Base-by-base conservation (phyloP, 2,329 filamentous ascomycete species). In the Ophidiomyces ophidiicola region DNA sequence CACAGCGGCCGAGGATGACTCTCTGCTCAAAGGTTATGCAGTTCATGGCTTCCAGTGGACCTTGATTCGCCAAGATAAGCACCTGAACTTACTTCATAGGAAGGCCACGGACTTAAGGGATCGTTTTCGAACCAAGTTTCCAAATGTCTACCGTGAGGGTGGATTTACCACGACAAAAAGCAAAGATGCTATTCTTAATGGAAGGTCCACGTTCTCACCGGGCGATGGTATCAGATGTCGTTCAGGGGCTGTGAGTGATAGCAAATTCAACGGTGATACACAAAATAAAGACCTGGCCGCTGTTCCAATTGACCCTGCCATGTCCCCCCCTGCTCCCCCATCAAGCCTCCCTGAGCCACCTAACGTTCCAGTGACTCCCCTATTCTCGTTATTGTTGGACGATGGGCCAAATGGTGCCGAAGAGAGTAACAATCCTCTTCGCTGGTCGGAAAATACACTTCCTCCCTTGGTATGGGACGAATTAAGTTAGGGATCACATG, bases 1-100 rank as follows among this genome's bases (percentile, higher is more conserved):
- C 49, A 75, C 69, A 0, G 56, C 62, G 0, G 57, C 62, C 14
- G 76, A 79, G 55, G 76, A 80, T 46, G 62, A 67, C 32, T 70
- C 72, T 18, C 53, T 80, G 0, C 56, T 77, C 1, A 67, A 65
- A 48, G 76, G 76, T 3, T 77, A 76, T 44, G 60, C 67, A 15
- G 69, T 70, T 33, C 66, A 78, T 46, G 73, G 73, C 2, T 69
- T 73, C 35, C 63, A 69, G 29, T 80, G 76, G 76, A 72, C 71
- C 7, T 53, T 63, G 5, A 79, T 80, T 37, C 64, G 68, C 44
- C 65, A 72, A 41, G 74, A 78, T 43, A 56, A 58, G 10, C 60
- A 66, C 4, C 54, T 78, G 2, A 63, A 66, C 8, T 63, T 78
- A 31, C 51, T 54, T 6, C 61, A 68, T 46, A 65, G 74, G 29